These are phyloP conservation scores for Metschnikowia cubensis DNA, from an alignment of 805 yeast genomes.

Conservation along the genomic window DNA sequence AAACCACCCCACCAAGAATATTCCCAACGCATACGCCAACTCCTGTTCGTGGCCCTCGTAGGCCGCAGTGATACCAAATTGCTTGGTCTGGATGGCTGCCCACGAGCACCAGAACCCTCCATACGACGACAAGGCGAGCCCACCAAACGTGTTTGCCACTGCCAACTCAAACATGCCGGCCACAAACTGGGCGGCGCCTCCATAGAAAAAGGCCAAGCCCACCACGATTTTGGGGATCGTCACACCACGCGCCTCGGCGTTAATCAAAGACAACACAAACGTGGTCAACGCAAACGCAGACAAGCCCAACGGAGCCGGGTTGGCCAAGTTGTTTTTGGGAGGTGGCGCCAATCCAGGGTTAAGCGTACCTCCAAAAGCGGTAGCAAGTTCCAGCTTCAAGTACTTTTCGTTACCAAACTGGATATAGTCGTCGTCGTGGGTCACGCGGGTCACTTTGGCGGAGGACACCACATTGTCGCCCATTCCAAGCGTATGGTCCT, in stretches of 20 bases:
- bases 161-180: slow-evolving; percentile 77
- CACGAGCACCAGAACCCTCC: slow-evolving; percentile 80
- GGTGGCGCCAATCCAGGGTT: slow-evolving; percentile 57
- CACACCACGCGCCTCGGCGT: slow-evolving; percentile 67
- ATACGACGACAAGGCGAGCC: slow-evolving; percentile 53
- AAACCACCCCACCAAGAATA: slow-evolving; percentile 41
- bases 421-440: slow-evolving; percentile 57
- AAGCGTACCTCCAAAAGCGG: slow-evolving; percentile 80
- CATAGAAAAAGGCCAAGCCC: slow-evolving; percentile 66
- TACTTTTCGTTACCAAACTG: slow-evolving; percentile 71
- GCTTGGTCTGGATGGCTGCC: slow-evolving; percentile 51
- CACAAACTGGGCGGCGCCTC: slow-evolving; percentile 65
- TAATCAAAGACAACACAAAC: slow-evolving; percentile 59
- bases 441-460: slow-evolving; percentile 26
- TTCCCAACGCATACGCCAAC: slow-evolving; percentile 34
- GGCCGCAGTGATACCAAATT: slow-evolving; percentile 37
- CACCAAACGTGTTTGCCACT: slow-evolving; percentile 75
- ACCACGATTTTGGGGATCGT: slow-evolving; percentile 56
- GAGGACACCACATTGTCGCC: not conserved
- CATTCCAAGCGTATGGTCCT: slow-evolving; percentile 23
- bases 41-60: slow-evolving; percentile 24
- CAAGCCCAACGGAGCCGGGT: slow-evolving; percentile 74
- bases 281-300: slow-evolving; percentile 68
- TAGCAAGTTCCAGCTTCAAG: slow-evolving; percentile 49
- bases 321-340: slow-evolving; percentile 47